Evolutionary conservation across 2,329 filamentous ascomycete genomes (phyloP).

Genomic region (Penicillium palitans): DNA sequence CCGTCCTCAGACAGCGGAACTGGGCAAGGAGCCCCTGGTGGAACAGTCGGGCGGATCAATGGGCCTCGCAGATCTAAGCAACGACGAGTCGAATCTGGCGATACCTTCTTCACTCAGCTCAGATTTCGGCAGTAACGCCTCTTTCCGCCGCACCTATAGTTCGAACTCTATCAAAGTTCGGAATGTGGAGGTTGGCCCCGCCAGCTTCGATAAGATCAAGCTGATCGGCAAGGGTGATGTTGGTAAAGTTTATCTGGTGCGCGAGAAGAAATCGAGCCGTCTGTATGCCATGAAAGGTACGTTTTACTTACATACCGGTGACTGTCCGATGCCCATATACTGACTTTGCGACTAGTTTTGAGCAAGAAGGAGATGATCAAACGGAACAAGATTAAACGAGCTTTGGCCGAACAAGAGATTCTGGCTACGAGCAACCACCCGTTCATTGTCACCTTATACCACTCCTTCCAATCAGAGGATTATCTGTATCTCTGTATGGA

Average conservation of each 20-base stretch:
- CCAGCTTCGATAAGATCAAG: slow-evolving; percentile 99
- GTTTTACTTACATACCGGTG: slow-evolving; percentile 24
- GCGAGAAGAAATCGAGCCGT: slow-evolving; percentile 94
- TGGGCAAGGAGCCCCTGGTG: slow-evolving; percentile 76
- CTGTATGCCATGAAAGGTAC: slow-evolving; percentile 98
- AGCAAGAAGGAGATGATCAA: slow-evolving; percentile 99
- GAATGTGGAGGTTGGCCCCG: slow-evolving; percentile 91
- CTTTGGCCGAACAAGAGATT: slow-evolving; percentile 95
- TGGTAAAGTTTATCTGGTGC: slow-evolving; percentile 94
- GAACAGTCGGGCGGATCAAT: slow-evolving; percentile 56
- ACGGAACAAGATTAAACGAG: slow-evolving; percentile 99
- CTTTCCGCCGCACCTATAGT: slow-evolving; percentile 93
- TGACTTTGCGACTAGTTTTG: slow-evolving; percentile 65
- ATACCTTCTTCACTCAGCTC: slow-evolving; percentile 45
- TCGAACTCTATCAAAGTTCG: slow-evolving; percentile 99
- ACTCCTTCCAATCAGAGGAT: slow-evolving; percentile 98
- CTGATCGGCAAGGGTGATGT: slow-evolving; percentile 98
- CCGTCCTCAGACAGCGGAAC: slow-evolving; percentile 79
- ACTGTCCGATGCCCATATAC: slow-evolving; percentile 23
- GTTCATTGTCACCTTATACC: slow-evolving; percentile 97
- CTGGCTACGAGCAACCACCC: slow-evolving; percentile 97
- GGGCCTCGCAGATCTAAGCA: slow-evolving; percentile 53
- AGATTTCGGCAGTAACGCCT: slow-evolving; percentile 63
- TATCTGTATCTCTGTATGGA: slow-evolving; percentile 99
- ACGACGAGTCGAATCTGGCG: slow-evolving; percentile 31